Conservation (phyloP, 768 basidiomycete species). For the Boletus rubropictus region DNA sequence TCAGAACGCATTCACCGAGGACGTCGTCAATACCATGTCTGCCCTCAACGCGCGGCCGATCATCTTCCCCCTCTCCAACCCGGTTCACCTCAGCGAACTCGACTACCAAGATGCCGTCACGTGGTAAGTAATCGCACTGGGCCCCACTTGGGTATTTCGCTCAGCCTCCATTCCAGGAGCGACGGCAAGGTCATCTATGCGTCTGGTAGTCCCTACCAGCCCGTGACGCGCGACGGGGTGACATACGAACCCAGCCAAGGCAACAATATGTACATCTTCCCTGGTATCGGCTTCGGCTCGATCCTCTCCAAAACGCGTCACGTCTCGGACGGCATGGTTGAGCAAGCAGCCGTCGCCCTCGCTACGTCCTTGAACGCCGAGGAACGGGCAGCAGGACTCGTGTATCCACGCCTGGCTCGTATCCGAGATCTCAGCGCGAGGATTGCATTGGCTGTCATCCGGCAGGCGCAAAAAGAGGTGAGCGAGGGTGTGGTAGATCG, state of each 20-base stretch:
- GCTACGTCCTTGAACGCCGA: conserved; percentile 50
- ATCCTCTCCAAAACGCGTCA: conserved; percentile 53
- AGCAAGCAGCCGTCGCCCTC: conserved; percentile 58
- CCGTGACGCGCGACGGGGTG: conserved; percentile 43
- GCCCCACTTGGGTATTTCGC: neutral
- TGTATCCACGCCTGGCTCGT: conserved; percentile 65
- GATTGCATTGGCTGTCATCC: conserved; percentile 59
- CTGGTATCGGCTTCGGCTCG: conserved; percentile 55
- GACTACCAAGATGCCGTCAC: conserved; percentile 56
- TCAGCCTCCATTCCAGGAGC: conserved; percentile 37
- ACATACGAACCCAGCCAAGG: conserved; percentile 64
- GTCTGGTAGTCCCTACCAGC: conserved; percentile 63
- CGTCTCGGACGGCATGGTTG: conserved; percentile 66
- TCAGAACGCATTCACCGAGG: conserved; percentile 57
- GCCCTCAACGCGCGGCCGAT: conserved; percentile 63
- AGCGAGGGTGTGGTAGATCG: conserved; percentile 11
- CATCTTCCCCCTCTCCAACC: conserved; percentile 79
- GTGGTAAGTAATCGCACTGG: conserved; percentile 34
- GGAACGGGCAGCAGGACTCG: conserved; percentile 48
- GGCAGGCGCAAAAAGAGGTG: conserved; percentile 60
- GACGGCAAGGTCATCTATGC: conserved; percentile 66
- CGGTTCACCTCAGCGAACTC: conserved; percentile 54
- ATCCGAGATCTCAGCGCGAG: conserved; percentile 61
- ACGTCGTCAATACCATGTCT: conserved; percentile 59
- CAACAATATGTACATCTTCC: conserved; percentile 76